phyloP scores from a whole-genome alignment of 768 basidiomycete genomes.

The Russula brevipes region DNA sequence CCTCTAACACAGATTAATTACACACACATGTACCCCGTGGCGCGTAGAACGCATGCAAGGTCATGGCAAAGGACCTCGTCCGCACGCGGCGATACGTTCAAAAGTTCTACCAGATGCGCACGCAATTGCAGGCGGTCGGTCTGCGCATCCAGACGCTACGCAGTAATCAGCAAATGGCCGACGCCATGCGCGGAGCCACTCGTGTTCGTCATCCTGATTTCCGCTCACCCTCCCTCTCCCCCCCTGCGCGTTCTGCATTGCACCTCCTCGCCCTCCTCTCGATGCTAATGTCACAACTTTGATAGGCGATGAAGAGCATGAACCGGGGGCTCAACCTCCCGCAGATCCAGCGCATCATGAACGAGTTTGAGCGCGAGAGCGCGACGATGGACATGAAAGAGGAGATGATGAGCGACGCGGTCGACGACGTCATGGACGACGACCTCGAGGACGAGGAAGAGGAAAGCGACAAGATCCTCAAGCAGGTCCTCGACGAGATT shows the following conservation, averaged over 20 bases:
- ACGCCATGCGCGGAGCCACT: conserved; percentile 97
- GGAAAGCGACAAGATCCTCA: conserved; percentile 92
- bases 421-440: conserved; percentile 95
- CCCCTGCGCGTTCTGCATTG: too few relatives aligned
- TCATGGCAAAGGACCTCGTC: conserved; percentile 98
- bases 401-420: conserved; percentile 99
- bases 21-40: too few relatives aligned
- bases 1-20: background rate
- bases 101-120: conserved; percentile 99
- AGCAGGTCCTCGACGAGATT: conserved; percentile 95
- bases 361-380: conserved; percentile 95
- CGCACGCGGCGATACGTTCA: conserved; percentile 92
- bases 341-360: conserved; percentile 93
- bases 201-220: conserved; percentile 53
- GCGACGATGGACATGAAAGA: conserved; percentile 99
- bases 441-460: conserved; percentile 92
- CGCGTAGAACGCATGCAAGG: conserved; percentile 90
- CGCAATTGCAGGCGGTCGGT: conserved; percentile 93
- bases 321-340: conserved; percentile 94
- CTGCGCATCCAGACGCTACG: conserved; percentile 93
- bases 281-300: background rate
- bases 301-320: conserved; percentile 96
- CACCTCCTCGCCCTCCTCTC: background rate
- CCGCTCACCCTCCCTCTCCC: background rate
- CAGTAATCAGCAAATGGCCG: conserved; percentile 99